Conservation (phyloP, 2,329 filamentous ascomycete species). For the Botryotinia calthae region DNA sequence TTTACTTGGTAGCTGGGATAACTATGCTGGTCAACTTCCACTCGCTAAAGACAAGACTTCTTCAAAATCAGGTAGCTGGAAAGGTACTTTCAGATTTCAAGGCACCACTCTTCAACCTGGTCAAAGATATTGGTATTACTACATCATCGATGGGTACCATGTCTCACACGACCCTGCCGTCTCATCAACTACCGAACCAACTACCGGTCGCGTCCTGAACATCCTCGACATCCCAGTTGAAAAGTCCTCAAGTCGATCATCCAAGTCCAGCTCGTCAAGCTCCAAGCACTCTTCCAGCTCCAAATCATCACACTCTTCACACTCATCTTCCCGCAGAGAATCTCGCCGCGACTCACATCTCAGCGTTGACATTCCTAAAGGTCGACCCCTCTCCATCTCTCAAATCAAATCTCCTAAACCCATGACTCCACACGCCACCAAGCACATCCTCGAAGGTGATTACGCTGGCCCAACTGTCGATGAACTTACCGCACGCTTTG, state of each 20-base stretch:
- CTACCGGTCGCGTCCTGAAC: conserved; percentile 95
- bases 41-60: conserved; percentile 83
- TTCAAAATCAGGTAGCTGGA: conserved; percentile 88
- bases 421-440: conserved; percentile 80
- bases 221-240: conserved; percentile 80
- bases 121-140: conserved; percentile 99
- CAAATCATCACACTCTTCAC: conserved; percentile 41
- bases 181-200: conserved; percentile 87
- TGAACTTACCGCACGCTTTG: conserved; percentile 75
- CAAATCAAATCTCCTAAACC: conserved; percentile 92
- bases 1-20: conserved; percentile 96
- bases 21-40: conserved; percentile 90
- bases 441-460: conserved; percentile 79
- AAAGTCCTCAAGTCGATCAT: conserved; percentile 48
- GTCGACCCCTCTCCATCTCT: conserved; percentile 81
- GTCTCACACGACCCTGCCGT: conserved; percentile 93
- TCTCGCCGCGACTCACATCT: conserved; percentile 47
- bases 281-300: conserved; percentile 42
- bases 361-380: conserved; percentile 73
- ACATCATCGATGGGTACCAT: conserved; percentile 99
- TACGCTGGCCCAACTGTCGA: conserved; percentile 73
- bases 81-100: conserved; percentile 95
- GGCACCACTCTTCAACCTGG: conserved; percentile 80
- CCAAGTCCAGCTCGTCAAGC: conserved; percentile 42
- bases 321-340: conserved; percentile 43